Percentiles rank a stretch among this genome's conserved stretches.
phyloP scores from a whole-genome alignment of 805 yeast genomes.

The Saccharomycopsis sp. region DNA sequence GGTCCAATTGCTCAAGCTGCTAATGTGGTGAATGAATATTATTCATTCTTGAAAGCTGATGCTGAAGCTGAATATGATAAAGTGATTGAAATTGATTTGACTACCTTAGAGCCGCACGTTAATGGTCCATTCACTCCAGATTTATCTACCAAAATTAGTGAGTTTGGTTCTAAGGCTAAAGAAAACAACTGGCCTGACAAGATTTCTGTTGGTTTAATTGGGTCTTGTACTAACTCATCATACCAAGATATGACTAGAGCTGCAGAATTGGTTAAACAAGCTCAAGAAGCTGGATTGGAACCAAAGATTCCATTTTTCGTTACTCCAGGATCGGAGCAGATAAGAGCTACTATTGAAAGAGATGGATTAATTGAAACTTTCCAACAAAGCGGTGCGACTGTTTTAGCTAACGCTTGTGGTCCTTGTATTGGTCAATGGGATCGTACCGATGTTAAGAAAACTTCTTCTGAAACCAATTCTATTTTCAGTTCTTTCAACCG shows the following conservation, averaged over 20 bases:
- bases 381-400: conserved; percentile 87
- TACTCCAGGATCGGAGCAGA: conserved; percentile 97
- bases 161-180: conserved; percentile 75
- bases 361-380: conserved; percentile 89
- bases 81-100: conserved; percentile 82
- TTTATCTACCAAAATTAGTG: conserved; percentile 89
- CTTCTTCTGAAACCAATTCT: conserved; percentile 66
- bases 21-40: conserved; percentile 51
- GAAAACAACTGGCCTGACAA: conserved; percentile 89
- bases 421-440: conserved; percentile 99
- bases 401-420: conserved; percentile 97
- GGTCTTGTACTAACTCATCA: conserved; percentile 98
- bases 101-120: conserved; percentile 87
- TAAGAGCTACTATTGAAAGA: conserved; percentile 95
- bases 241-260: conserved; percentile 98
- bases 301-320: conserved; percentile 89
- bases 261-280: conserved; percentile 86
- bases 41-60: conserved; percentile 73
- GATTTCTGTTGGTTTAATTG: conserved; percentile 91
- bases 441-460: conserved; percentile 85
- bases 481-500: conserved; percentile 97
- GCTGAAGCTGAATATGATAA: conserved; percentile 92
- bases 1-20: conserved; percentile 80
- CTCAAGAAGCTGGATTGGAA: conserved; percentile 84
- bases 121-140: conserved; percentile 99